phyloP scores from a whole-genome alignment of 805 yeast species.

The Spathaspora arborariae region DNA sequence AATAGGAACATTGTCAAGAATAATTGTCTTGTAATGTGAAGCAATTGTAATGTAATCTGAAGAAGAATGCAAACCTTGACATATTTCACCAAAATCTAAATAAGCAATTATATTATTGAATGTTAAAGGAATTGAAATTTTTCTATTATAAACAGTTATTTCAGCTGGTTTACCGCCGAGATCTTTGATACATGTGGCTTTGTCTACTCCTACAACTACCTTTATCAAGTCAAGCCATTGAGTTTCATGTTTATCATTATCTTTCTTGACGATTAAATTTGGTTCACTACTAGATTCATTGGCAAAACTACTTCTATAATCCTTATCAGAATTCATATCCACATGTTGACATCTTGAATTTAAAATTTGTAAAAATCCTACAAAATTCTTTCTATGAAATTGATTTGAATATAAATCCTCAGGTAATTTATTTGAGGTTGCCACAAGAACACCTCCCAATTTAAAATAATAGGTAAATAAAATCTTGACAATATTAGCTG shows the following conservation, averaged over 20 bases:
- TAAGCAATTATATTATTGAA: constrained; percentile 29
- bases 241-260: constrained; percentile 19
- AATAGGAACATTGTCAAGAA: constrained; percentile 59
- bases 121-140: constrained; percentile 43
- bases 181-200: constrained; percentile 4
- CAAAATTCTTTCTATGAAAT: constrained; percentile 56
- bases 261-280: constrained; percentile 28
- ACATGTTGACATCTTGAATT: constrained; percentile 56
- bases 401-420: constrained; percentile 67
- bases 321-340: constrained; percentile 58
- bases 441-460: constrained; percentile 70
- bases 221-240: constrained; percentile 35
- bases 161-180: constrained; percentile 17
- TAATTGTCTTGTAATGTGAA: constrained; percentile 51
- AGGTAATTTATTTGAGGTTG: constrained; percentile 70
- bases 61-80: constrained; percentile 56
- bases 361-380: constrained; percentile 52
- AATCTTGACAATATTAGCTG: constrained; percentile 64
- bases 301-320: constrained; percentile 45
- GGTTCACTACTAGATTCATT: constrained; percentile 15
- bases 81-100: constrained; percentile 51
- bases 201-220: neutral
- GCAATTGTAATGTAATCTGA: constrained; percentile 71
- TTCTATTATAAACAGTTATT: constrained; percentile 56
- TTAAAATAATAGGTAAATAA: constrained; percentile 67